These are phyloP conservation scores for Musa acuminata DNA, from an alignment of 176 grass and related monocot species.

Conservation along the genomic window DNA sequence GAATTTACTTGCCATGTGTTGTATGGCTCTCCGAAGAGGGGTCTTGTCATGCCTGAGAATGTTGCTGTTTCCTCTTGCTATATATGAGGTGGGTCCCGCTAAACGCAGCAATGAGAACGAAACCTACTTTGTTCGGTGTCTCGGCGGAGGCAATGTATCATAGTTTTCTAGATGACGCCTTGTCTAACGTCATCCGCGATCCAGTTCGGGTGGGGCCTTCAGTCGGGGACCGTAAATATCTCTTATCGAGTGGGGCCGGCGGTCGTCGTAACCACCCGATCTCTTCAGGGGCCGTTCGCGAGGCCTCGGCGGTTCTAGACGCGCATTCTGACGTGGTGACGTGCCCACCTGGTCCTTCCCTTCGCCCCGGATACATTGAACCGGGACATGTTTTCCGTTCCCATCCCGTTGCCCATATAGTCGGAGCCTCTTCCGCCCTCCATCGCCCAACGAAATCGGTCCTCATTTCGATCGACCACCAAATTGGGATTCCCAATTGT, in stretches of 20 bases:
- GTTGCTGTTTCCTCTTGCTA: no score
- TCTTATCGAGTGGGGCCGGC: not conserved
- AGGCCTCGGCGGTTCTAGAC: not conserved
- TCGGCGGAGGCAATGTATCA: no score
- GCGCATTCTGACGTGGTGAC: not conserved
- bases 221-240: not conserved
- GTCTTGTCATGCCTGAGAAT: no score
- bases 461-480: no score
- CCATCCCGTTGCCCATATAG: not conserved
- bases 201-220: not conserved
- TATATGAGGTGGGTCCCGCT: no score
- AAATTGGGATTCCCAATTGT: no score
- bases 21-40: no score
- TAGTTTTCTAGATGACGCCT: not conserved
- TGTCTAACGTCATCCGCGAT: not conserved
- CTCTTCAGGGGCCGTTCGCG: not conserved
- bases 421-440: not conserved
- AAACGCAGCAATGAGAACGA: no score
- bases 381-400: not conserved
- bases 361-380: not conserved
- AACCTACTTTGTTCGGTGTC: no score
- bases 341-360: no score
- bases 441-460: no score
- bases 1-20: no score
- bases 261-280: not conserved